Base-by-base conservation (phyloP, 768 basidiomycete genomes). In the Dacryopinax primogenitus region DNA sequence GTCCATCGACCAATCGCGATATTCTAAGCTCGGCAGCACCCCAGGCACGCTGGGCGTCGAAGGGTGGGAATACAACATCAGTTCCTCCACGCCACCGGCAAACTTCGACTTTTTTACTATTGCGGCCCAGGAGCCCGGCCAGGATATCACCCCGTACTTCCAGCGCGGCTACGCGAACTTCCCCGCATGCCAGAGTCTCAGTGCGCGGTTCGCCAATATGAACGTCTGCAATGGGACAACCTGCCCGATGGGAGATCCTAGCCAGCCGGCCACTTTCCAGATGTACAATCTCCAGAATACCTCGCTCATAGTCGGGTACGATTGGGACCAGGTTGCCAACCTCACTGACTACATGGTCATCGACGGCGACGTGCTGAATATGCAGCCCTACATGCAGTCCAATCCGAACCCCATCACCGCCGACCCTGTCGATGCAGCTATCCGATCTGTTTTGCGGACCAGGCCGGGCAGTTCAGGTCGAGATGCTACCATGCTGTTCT, bases 291-390 rank as follows among this genome's bases (percentile, higher is more conserved):
- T 98, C 61, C 73, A 78, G 36, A 84, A 87, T 71, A 90, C 90
- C 6, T 75, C 77, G 0, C 80, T 83, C 63, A 75, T 84, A 62
- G 86, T 90, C 32, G 96, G 96, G 4, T 98, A 95, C 73, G 84
- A 86, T 63, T 99, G 96, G 96, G 79, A 82, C 61, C 91, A 97
- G 72, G 87, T 98, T 28, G 81, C 86, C 0, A 72, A 69, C n/a
- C 77, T 90, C 21, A 67, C 78, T 36, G 83, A 86, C 71, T 94
- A 88, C 77, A 77, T 98, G 70, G 94, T 97, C 34, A 74, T 98
- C 64, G 93, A 98, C 70, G 96, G 96, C 33, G 83, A 86, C 37
- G 96, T 99, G 51, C 84, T 98, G 73, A 96, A 99, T 76, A 83
- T 99, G 78, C 81, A 81, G 63, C 86, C 92, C 4, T 99, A 99